A percentile compares a stretch with the other conserved stretches of the same genome.
These are phyloP conservation scores for Teratosphaeria destructans DNA, from an alignment of 2,329 filamentous ascomycete species.

Conservation along the genomic window DNA sequence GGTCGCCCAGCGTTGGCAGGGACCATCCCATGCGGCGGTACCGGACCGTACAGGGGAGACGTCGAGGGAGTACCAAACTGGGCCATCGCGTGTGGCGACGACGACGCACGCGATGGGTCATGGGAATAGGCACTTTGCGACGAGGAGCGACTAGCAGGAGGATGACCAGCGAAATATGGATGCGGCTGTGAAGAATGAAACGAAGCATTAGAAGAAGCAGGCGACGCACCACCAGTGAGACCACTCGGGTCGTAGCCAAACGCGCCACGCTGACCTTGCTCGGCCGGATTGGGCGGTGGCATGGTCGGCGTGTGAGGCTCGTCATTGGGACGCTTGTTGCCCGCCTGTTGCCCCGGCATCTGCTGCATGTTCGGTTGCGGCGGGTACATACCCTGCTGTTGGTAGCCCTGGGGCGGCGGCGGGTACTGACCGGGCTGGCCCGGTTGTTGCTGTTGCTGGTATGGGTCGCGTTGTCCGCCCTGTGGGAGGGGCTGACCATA, in stretches of 20 bases:
- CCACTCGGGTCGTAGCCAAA: constrained; percentile 35
- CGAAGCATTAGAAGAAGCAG: constrained; percentile 31
- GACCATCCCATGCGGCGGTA: not conserved
- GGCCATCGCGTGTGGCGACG: constrained; percentile 31
- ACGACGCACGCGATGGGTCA: constrained; percentile 31
- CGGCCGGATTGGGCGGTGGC: constrained; percentile 37
- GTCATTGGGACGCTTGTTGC: constrained; percentile 37
- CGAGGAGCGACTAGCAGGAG: constrained; percentile 26
- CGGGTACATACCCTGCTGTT: constrained; percentile 34
- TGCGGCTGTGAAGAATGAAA: constrained; percentile 28
- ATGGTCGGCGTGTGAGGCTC: constrained; percentile 43
- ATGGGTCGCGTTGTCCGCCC: constrained; percentile 18
- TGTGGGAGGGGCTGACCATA: constrained; percentile 40
- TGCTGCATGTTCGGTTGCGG: constrained; percentile 25
- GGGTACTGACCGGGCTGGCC: constrained; percentile 20
- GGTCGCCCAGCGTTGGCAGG: constrained; percentile 13
- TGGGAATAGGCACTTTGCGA: constrained; percentile 33
- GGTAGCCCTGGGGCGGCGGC: constrained; percentile 31
- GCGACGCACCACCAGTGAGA: constrained; percentile 35
- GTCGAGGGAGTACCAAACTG: constrained; percentile 25
- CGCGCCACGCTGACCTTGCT: constrained; percentile 23
- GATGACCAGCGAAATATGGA: constrained; percentile 31
- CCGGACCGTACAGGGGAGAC: constrained; percentile 21
- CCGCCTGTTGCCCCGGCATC: constrained; percentile 15
- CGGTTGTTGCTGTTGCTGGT: constrained; percentile 23